phyloP scores from a whole-genome alignment of 352 stramenopile species.

The Sclerospora graminicola region DNA sequence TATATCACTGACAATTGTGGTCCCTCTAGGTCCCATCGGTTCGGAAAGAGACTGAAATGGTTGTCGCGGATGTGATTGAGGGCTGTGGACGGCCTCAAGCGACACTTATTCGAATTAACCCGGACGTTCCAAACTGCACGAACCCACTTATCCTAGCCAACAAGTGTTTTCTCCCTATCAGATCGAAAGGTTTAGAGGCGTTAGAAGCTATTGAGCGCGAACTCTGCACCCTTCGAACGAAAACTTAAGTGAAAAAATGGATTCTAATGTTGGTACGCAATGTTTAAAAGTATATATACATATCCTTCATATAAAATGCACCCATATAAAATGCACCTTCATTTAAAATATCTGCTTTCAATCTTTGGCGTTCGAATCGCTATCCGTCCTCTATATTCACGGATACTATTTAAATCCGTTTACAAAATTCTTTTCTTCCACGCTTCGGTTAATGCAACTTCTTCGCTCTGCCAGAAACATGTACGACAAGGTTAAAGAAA shows the following conservation, averaged over 20 bases:
- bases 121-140: conserved; percentile 49
- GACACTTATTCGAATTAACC: conserved; percentile 67
- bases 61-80: conserved; percentile 59
- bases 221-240: conserved; percentile 7
- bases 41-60: conserved; percentile 69
- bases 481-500: not conserved
- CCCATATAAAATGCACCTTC: too few relatives aligned
- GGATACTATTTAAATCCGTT: too few relatives aligned
- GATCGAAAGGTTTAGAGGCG: conserved; percentile 36
- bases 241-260: not conserved
- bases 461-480: conserved; percentile 5
- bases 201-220: conserved; percentile 47
- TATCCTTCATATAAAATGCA: not conserved
- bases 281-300: too few relatives aligned
- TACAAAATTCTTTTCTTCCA: conserved; percentile 11
- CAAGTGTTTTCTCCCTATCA: conserved; percentile 34
- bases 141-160: conserved; percentile 36
- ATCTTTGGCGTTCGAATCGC: too few relatives aligned
- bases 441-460: conserved; percentile 7
- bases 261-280: not conserved
- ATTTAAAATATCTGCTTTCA: too few relatives aligned
- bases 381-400: too few relatives aligned
- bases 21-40: conserved; percentile 60
- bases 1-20: not conserved
- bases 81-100: conserved; percentile 40